Base-by-base conservation (phyloP, 2,329 filamentous ascomycete genomes). In the Fusarium multiceps region DNA sequence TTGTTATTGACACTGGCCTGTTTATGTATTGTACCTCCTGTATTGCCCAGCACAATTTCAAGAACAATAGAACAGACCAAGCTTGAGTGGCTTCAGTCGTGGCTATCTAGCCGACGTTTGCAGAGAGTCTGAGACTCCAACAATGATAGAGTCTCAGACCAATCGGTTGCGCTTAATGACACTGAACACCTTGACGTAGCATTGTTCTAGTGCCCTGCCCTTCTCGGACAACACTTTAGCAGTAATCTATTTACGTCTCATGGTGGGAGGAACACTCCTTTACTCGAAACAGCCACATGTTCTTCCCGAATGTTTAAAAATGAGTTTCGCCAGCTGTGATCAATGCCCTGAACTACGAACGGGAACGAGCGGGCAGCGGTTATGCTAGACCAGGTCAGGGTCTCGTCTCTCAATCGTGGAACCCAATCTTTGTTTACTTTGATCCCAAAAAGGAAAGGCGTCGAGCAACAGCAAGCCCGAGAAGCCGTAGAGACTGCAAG, bases 101-200 rank as follows among this genome's bases (percentile, higher is more conserved):
- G 25, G 27, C 32, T 7, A 18, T 28, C 23, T 21, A 20, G 18
- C 16, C 25, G 23, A 13, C 23, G 50, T 40, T 59, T 59, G 49
- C 30, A 27, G 28, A 48, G 27, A 57, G 20, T 32, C 23, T 61
- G 16, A 27, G 37, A 40, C 41, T 61, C 16, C 20, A 21, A 32
- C 37, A 40, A 5, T 59, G 32, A 37, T 14, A 23, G 34, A 20
- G n/a, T 4, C 11, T 23, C 7, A 49, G 37, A 10, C 61, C 55
- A 66, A 68, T 68, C 65, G 34, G 16, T 48, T 55, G 23, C 40
- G 25, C 11, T 23, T 55, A 45, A 68, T 68, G 60, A 68, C 59
- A 68, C 37, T 27, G 42, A n/a, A 12, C n/a, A 47, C 42, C 21
- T 25, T 55, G 21, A 9, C 18, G 54, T 37, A 37, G 43, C 30